phyloP scores from a whole-genome alignment of 495 filamentous ascomycete genomes.

The Bryoglossum gracile region DNA sequence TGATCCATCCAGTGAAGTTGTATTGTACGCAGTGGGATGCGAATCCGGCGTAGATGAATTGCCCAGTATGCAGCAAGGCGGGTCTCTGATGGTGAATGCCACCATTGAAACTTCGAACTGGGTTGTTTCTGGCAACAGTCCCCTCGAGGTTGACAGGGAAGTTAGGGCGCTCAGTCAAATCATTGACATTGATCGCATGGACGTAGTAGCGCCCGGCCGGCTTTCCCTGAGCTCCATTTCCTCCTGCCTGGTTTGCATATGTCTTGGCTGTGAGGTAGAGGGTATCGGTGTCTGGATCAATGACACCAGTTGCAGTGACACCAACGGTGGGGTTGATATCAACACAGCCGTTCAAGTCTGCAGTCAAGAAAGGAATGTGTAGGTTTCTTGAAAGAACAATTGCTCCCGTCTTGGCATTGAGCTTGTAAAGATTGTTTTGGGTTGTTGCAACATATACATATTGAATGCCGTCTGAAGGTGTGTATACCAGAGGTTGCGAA shows the following conservation, averaged over 20 bases:
- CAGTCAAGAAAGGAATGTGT: conserved; percentile 39
- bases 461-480: conserved; percentile 34
- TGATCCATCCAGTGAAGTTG: conserved; percentile 39
- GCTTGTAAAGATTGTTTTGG: conserved; percentile 41
- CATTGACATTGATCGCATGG: conserved; percentile 33
- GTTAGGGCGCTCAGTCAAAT: conserved; percentile 29
- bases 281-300: conserved; percentile 41
- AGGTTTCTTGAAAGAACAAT: conserved; percentile 35
- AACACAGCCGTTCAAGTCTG: conserved; percentile 36
- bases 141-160: conserved; percentile 37
- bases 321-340: conserved; percentile 42
- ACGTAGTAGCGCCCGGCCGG: conserved; percentile 27
- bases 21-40: conserved; percentile 40
- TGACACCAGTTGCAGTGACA: conserved; percentile 40
- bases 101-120: conserved; percentile 32
- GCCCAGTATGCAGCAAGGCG: conserved; percentile 27
- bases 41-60: conserved; percentile 35
- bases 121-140: conserved; percentile 30
- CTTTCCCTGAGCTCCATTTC: conserved; percentile 14
- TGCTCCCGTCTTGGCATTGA: conserved; percentile 39
- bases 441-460: conserved; percentile 40
- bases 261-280: conserved; percentile 35
- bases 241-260: conserved; percentile 6
- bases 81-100: conserved; percentile 38
- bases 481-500: conserved; percentile 42